A percentile compares a stretch with the other conserved stretches of the same genome.
phyloP scores from a whole-genome alignment of 1,139 yeast species.

The Debaryomyces subglobosus region DNA sequence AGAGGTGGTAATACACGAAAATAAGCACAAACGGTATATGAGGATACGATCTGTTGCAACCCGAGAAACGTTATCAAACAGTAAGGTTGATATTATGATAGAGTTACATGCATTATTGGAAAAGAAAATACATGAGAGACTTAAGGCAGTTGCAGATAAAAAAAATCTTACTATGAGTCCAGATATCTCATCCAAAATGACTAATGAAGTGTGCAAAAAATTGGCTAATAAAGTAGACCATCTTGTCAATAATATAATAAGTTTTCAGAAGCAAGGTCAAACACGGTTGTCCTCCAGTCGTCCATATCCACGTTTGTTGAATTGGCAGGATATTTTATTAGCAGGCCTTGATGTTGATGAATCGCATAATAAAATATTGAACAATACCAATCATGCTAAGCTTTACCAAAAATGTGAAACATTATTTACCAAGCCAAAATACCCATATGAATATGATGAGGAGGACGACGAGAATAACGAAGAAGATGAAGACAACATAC shows the following conservation, averaged over 20 bases:
- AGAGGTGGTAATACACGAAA: slow-evolving; percentile 6
- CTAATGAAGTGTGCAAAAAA: slow-evolving; percentile 22
- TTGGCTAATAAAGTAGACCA: slow-evolving; percentile 26
- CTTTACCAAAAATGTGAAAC: slow-evolving; percentile 26
- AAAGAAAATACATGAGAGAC: slow-evolving; percentile 27
- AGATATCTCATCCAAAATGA: slow-evolving; percentile 25
- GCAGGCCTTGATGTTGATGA: slow-evolving; percentile 24
- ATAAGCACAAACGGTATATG: slow-evolving; percentile 7
- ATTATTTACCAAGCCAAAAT: slow-evolving; percentile 24
- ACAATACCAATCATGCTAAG: slow-evolving; percentile 15
- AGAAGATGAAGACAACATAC: slow-evolving; percentile 10
- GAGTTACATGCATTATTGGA: slow-evolving; percentile 45
- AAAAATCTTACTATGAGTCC: slow-evolving; percentile 17
- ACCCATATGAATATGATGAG: slow-evolving; percentile 26
- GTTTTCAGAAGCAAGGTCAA: slow-evolving; percentile 4
- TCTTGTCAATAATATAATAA: slow-evolving; percentile 13
- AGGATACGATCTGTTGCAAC: slow-evolving; percentile 12
- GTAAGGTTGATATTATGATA: slow-evolving; percentile 35
- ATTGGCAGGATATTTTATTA: slow-evolving; percentile 35
- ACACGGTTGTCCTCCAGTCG: slow-evolving; percentile 8
- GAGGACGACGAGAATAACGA: slow-evolving; percentile 9
- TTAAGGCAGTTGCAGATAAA: slow-evolving; percentile 14
- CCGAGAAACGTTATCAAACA: slow-evolving; percentile 25
- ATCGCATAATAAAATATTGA: slow-evolving; percentile 15
- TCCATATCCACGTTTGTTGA: slow-evolving; percentile 10